A percentile compares a stretch with the other conserved stretches of the same genome.
Conservation (phyloP, 768 basidiomycete species). For the Bullera alba region DNA sequence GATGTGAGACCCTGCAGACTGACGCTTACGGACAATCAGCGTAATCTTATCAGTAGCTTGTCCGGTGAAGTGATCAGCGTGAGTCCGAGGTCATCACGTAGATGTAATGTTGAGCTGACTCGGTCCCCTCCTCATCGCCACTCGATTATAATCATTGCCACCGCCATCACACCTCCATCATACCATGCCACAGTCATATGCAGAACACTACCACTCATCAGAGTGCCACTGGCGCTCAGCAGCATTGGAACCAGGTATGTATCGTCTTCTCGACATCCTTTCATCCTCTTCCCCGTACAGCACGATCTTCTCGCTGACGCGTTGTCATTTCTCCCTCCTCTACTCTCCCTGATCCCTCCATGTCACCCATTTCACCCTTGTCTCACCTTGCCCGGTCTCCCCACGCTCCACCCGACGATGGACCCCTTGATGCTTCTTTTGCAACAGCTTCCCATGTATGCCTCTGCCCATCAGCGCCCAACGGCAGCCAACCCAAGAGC, state of each 20-base stretch:
- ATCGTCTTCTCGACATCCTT: neutral
- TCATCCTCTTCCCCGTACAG: neutral
- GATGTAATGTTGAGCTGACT: neutral
- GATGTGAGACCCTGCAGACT: too few species aligned
- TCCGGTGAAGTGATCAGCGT: neutral
- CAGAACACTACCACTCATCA: slow-evolving; percentile 8
- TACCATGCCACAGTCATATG: slow-evolving; percentile 7
- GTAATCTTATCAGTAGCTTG: neutral
- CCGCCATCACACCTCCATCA: neutral
- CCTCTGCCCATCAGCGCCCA: slow-evolving; percentile 11
- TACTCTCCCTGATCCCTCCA: neutral
- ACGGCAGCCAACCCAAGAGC: slow-evolving; percentile 16
- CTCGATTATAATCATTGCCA: neutral
- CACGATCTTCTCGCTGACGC: neutral
- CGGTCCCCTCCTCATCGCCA: neutral
- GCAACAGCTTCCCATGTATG: too few species aligned
- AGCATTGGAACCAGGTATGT: slow-evolving; percentile 10
- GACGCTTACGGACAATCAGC: too few species aligned
- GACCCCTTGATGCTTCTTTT: too few species aligned
- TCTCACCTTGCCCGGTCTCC: neutral
- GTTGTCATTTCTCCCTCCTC: neutral
- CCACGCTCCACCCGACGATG: neutral
- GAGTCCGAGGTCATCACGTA: too few species aligned
- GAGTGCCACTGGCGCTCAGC: neutral
- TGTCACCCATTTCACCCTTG: neutral